Base-by-base conservation (phyloP, 257 asterid species). In the Gentiana macrophylla region DNA sequence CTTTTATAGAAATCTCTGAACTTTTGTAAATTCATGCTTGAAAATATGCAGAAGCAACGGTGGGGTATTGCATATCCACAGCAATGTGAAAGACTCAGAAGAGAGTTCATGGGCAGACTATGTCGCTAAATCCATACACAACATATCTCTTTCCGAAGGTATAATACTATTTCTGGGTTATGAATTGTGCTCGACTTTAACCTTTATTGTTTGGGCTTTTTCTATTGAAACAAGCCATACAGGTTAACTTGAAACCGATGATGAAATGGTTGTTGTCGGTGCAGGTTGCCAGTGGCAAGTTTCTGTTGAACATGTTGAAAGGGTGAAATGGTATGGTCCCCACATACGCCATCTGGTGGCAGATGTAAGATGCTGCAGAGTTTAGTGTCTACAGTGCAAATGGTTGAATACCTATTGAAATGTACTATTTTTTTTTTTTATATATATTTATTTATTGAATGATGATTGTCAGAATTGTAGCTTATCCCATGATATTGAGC, bases 241-340 rank as follows among this genome's bases (percentile, higher is more conserved):
- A 5, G 46, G 46, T 10, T 41, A 7, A 33, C 32, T 51, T 35
- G 35, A 41, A 35, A 50, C 55, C 49, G 46, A 56, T 50, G 34
- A 51, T 12, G 32, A 64, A 59, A 52, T 59, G 48, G 35, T n/a
- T 10, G 6, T 24, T 65, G 60, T 24, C 24, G 24, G 24, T 50
- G 67, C 90, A 92, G 99, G 95, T 55, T 79, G 59, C 53, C 15
- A 7, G 12, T 92, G 95, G 94, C 82, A 85, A 56, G 89, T 88
- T 32, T 73, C 78, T 0, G 76, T 83, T 2, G 77, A 81, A 24
- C 97, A 88, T 12, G 62, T 83, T 0, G 97, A 88, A 77, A 86
- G 94, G 66, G 99, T 92, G 49, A 92, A 92, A 74, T 85, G 97
- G 94, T 92, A 92, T 37, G 99, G 95, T 35, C 99, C 99, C 4